phyloP scores from a whole-genome alignment of 176 grass and related monocot species.

The Paspalum notatum region DNA sequence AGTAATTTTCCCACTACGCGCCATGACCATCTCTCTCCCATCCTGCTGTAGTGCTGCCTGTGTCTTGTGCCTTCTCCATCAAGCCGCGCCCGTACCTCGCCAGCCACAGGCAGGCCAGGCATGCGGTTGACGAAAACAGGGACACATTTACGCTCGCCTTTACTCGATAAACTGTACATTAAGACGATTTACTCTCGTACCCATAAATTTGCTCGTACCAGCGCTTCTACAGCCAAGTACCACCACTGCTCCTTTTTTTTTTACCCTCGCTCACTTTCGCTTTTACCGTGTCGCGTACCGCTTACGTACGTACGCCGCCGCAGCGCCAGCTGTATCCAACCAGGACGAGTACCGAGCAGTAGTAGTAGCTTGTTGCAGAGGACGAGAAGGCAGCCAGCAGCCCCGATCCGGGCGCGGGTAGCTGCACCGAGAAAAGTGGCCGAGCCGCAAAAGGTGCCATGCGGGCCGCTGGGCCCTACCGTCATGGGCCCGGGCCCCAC shows the following conservation, averaged over 20 bases:
- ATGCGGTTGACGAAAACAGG: background rate
- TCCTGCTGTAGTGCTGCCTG: too few species aligned
- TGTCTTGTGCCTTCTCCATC: too few species aligned
- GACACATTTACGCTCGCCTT: background rate
- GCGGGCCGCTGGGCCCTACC: background rate
- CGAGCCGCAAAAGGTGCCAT: conserved; percentile 23
- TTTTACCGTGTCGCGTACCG: conserved; percentile 44
- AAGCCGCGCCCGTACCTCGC: background rate
- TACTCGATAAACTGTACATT: background rate
- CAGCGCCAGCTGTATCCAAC: conserved; percentile 44
- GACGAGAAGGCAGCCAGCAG: background rate
- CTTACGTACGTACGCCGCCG: background rate
- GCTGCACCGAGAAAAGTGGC: background rate
- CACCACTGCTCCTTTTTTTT: background rate
- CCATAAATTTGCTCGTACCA: background rate
- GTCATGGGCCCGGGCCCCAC: background rate
- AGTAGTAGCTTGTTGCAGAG: background rate
- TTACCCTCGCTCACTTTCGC: background rate
- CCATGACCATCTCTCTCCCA: too few species aligned
- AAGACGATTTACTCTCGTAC: background rate
- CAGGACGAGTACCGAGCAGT: too few species aligned
- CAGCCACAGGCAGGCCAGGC: background rate
- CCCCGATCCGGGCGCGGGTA: background rate
- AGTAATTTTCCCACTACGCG: too few species aligned
- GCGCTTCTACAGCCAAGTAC: background rate